Evolutionary conservation across 345 rosid species (phyloP).

Genomic region (Cardamine occulta): DNA sequence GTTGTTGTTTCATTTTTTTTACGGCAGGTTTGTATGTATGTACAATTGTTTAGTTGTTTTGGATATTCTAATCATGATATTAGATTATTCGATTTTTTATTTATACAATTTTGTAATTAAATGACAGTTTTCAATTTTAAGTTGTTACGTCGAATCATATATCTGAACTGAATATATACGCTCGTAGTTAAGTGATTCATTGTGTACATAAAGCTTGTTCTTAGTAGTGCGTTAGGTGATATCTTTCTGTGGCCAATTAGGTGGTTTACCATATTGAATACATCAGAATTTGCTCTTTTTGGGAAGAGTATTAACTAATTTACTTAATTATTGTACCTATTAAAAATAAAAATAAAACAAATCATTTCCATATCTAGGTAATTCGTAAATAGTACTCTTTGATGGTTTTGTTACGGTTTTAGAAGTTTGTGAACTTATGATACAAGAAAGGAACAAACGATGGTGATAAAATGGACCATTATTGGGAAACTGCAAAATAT

Average conservation of each 20-base stretch:
- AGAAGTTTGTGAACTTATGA: too few relatives aligned
- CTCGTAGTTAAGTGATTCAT: constrained; percentile 15
- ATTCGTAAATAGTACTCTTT: neutral
- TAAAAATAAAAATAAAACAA: neutral
- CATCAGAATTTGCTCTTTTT: neutral
- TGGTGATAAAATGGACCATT: neutral
- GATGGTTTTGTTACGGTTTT: too few relatives aligned
- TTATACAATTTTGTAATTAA: neutral
- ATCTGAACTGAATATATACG: constrained; percentile 13
- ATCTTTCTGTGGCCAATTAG: constrained; percentile 20
- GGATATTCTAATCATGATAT: neutral
- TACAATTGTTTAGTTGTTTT: neutral
- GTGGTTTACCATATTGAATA: neutral
- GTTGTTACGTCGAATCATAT: constrained; percentile 7
- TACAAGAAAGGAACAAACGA: too few relatives aligned
- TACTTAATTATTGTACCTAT: neutral
- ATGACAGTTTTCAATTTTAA: neutral
- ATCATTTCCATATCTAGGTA: neutral
- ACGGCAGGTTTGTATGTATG: neutral
- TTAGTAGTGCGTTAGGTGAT: constrained; percentile 32
- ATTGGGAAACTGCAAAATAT: neutral
- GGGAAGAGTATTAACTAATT: neutral
- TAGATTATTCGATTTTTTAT: neutral
- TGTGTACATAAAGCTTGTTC: constrained; percentile 1
- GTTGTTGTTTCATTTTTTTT: neutral